Percentiles rank a stretch among this genome's conserved stretches.
These are phyloP conservation scores for Colletotrichum simmondsii DNA, from an alignment of 2,329 filamentous ascomycete genomes.

Conservation along the genomic window DNA sequence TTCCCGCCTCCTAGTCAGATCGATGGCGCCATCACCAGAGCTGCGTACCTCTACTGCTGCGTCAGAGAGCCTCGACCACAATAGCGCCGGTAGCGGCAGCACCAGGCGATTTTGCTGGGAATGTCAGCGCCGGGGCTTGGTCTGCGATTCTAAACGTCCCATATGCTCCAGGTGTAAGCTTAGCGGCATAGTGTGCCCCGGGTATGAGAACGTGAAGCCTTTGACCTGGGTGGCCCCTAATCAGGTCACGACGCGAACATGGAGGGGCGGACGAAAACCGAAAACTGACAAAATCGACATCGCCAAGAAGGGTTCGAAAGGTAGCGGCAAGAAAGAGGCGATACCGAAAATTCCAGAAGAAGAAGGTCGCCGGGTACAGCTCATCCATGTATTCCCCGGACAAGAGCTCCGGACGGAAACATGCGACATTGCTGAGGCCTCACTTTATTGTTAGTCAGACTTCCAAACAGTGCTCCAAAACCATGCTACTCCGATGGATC, in stretches of 20 bases:
- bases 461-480: neutral
- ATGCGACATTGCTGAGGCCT: constrained; percentile 23
- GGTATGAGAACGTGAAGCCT: constrained; percentile 51
- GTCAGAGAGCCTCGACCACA: neutral
- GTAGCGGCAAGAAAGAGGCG: neutral
- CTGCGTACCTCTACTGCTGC: neutral
- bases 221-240: constrained; percentile 47
- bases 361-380: neutral
- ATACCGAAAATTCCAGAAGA: neutral
- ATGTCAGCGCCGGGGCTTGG: constrained; percentile 49
- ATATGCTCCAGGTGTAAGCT: constrained; percentile 48
- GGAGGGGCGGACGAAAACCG: constrained; percentile 23
- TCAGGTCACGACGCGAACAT: constrained; percentile 33
- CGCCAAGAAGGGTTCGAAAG: neutral
- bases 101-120: constrained; percentile 50
- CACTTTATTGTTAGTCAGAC: constrained; percentile 25
- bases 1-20: neutral
- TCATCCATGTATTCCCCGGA: constrained; percentile 15
- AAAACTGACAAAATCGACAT: neutral
- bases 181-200: constrained; percentile 48
- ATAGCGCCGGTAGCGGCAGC: neutral
- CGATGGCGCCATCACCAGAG: neutral
- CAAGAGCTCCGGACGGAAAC: constrained; percentile 13
- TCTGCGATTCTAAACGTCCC: constrained; percentile 50
- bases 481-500: neutral